These are phyloP conservation scores for Candida sp. DNA, from an alignment of 1,139 yeast species.

Conservation along the genomic window DNA sequence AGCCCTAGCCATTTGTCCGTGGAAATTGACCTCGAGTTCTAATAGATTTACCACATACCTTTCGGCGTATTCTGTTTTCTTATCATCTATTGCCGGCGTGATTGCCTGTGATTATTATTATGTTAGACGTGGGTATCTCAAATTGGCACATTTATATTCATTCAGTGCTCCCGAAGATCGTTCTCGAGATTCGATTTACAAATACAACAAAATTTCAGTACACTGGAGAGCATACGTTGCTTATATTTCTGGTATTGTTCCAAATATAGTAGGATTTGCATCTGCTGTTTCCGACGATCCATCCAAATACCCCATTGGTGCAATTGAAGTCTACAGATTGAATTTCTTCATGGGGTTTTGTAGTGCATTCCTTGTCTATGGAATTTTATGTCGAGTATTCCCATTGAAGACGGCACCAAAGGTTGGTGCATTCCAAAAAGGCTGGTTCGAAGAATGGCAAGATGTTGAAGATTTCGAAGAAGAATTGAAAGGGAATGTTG, in stretches of 20 bases:
- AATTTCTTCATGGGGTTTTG: conserved; percentile 76
- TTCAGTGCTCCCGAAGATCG: conserved; percentile 31
- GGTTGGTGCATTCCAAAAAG: conserved; percentile 47
- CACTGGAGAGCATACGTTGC: conserved; percentile 83
- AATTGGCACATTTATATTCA: conserved; percentile 61
- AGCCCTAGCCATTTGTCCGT: conserved; percentile 81
- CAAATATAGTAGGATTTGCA: conserved; percentile 85
- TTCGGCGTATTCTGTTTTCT: conserved; percentile 82
- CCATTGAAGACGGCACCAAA: conserved; percentile 64
- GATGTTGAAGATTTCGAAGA: conserved; percentile 65
- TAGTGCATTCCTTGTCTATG: conserved; percentile 51
- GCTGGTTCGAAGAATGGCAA: conserved; percentile 62
- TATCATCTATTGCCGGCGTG: conserved; percentile 86
- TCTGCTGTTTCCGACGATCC: conserved; percentile 54
- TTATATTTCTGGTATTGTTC: conserved; percentile 70
- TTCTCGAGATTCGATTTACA: conserved; percentile 41
- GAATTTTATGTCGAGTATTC: conserved; percentile 44
- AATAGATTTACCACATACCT: conserved; percentile 80
- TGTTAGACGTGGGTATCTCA: conserved; percentile 70
- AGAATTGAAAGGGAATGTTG: conserved; percentile 18
- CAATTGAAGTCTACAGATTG: conserved; percentile 65
- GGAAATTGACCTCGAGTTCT: conserved; percentile 77
- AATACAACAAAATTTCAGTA: conserved; percentile 59
- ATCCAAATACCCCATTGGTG: conserved; percentile 55
- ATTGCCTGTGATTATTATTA: conserved; percentile 73